These are phyloP conservation scores for Leccinum griseonigrum DNA, from an alignment of 1,284 basidiomycete genomes.

Conservation along the genomic window DNA sequence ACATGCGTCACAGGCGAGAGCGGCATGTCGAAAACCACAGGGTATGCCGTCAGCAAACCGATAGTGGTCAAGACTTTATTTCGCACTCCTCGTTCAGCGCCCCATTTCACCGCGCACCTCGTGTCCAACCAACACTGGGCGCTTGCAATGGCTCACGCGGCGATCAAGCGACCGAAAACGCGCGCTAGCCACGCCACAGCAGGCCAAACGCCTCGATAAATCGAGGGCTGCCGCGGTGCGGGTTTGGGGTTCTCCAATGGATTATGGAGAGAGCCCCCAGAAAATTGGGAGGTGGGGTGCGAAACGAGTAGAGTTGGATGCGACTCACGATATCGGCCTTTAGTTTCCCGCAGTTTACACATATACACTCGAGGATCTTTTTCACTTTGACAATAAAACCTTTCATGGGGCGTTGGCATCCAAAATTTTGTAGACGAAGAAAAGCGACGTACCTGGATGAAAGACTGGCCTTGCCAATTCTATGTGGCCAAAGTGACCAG, in stretches of 20 bases:
- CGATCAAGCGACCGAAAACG: conserved; percentile 89
- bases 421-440: neutral
- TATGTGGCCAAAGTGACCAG: conserved; percentile 98
- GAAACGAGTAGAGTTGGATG: conserved; percentile 80
- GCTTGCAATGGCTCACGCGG: conserved; percentile 67
- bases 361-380: conserved; percentile 99
- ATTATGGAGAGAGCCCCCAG: conserved; percentile 89
- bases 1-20: conserved; percentile 61
- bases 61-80: conserved; percentile 39
- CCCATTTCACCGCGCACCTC: conserved; percentile 89
- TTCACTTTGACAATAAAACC: conserved; percentile 99
- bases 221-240: conserved; percentile 71
- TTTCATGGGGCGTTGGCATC: conserved; percentile 30
- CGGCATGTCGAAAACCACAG: conserved; percentile 38
- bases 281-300: conserved; percentile 89
- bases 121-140: conserved; percentile 75
- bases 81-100: conserved; percentile 91
- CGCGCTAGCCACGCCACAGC: conserved; percentile 65
- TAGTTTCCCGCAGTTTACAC: conserved; percentile 97
- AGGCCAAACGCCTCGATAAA: conserved; percentile 75
- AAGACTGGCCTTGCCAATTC: conserved; percentile 96
- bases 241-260: conserved; percentile 87
- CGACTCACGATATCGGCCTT: conserved; percentile 95
- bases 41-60: conserved; percentile 33
- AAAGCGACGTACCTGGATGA: conserved; percentile 76